These are phyloP conservation scores for Marsdenia floribunda DNA, from an alignment of 257 asterid genomes.

Conservation along the genomic window DNA sequence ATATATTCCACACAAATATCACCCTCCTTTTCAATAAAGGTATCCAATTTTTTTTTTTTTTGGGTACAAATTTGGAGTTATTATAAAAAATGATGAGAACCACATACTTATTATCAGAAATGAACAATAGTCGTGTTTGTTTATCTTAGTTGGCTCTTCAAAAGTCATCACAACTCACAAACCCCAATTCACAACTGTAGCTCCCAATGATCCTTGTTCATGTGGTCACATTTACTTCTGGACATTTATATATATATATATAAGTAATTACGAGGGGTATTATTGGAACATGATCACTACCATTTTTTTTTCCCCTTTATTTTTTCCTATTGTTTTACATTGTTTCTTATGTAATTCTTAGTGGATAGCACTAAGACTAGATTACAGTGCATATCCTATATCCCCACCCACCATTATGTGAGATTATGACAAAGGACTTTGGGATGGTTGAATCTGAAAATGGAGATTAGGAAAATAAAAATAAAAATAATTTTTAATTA, in stretches of 20 bases:
- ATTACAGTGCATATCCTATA: not conserved
- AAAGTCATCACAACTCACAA: constrained; percentile 8
- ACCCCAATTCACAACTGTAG: constrained; percentile 27
- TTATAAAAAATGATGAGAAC: constrained; percentile 10
- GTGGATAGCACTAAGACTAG: not conserved
- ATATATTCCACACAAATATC: not conserved
- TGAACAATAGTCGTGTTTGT: constrained; percentile 1
- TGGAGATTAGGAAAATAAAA: not conserved
- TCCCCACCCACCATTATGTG: not conserved
- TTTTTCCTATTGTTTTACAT: constrained; percentile 1
- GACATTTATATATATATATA: constrained; percentile 23
- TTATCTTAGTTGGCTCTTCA: not conserved
- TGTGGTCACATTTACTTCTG: constrained; percentile 60
- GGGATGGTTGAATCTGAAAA: not conserved
- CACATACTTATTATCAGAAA: constrained; percentile 2
- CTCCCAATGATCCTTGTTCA: constrained; percentile 55
- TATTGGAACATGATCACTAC: constrained; percentile 53
- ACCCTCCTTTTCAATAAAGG: not conserved
- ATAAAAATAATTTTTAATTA: not conserved
- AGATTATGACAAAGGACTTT: not conserved
- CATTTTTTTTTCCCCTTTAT: constrained; percentile 9
- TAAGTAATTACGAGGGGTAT: constrained; percentile 36
- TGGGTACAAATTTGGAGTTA: not conserved
- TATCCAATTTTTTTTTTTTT: not conserved
- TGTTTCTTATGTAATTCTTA: constrained; percentile 8